These are phyloP conservation scores for Candida succiphila DNA, from an alignment of 805 yeast genomes.

Conservation along the genomic window DNA sequence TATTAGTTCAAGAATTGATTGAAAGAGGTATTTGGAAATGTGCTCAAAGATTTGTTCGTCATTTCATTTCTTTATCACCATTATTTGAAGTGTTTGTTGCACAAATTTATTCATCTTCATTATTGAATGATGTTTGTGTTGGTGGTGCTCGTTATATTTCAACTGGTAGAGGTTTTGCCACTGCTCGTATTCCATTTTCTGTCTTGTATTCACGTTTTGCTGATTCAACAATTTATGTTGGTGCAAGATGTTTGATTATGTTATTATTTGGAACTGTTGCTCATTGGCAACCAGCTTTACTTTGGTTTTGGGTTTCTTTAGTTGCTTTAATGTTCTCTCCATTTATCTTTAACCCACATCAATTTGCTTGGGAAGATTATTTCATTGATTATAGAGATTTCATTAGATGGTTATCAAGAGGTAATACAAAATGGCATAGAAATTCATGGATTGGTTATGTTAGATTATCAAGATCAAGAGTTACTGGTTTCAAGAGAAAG, in stretches of 20 bases:
- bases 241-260: slow-evolving; percentile 69
- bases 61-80: slow-evolving; percentile 63
- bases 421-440: slow-evolving; percentile 82
- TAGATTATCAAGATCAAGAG: slow-evolving; percentile 73
- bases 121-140: slow-evolving; percentile 60
- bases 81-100: slow-evolving; percentile 79
- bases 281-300: slow-evolving; percentile 85
- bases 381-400: slow-evolving; percentile 93
- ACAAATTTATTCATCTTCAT: slow-evolving; percentile 65
- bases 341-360: slow-evolving; percentile 94
- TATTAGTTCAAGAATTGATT: slow-evolving; percentile 68
- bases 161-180: slow-evolving; percentile 82
- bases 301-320: slow-evolving; percentile 96
- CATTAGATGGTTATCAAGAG: slow-evolving; percentile 85
- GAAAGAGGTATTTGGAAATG: slow-evolving; percentile 80
- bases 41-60: slow-evolving; percentile 57
- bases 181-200: slow-evolving; percentile 69
- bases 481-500: slow-evolving; percentile 77
- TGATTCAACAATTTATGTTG: slow-evolving; percentile 75
- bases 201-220: slow-evolving; percentile 71
- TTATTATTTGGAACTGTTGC: slow-evolving; percentile 64
- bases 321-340: slow-evolving; percentile 87
- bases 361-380: slow-evolving; percentile 92
- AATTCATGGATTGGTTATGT: slow-evolving; percentile 84
- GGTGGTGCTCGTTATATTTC: slow-evolving; percentile 87